Conservation (phyloP, 352 stramenopile species). For the Pythium angustatum region DNA sequence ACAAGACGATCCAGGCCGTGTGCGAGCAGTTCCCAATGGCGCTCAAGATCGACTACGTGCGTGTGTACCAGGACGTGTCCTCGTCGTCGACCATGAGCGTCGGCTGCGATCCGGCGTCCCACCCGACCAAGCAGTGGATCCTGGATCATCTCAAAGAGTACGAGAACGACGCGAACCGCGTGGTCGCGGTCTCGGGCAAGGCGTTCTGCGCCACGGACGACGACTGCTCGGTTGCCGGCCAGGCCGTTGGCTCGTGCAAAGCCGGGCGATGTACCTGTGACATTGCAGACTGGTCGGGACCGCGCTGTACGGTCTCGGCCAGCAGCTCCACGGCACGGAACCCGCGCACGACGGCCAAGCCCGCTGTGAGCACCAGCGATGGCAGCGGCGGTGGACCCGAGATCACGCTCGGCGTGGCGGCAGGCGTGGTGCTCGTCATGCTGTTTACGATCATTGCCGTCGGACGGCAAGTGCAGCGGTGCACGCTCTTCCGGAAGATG, state of each 20-base stretch:
- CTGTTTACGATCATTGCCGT: constrained; percentile 20
- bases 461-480: constrained; percentile 16
- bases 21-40: constrained; percentile 63
- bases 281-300: constrained; percentile 2
- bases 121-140: constrained; percentile 78
- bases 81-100: constrained; percentile 30
- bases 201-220: constrained; percentile 54
- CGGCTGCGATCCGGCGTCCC: constrained; percentile 55
- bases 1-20: constrained; percentile 55
- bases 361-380: neutral
- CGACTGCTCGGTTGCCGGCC: constrained; percentile 50
- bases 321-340: neutral
- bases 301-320: constrained; percentile 11
- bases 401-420: constrained; percentile 14
- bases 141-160: constrained; percentile 71
- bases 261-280: constrained; percentile 13
- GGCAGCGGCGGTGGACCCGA: neutral
- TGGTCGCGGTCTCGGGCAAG: constrained; percentile 47
- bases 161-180: constrained; percentile 56
- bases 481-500: constrained; percentile 16
- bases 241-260: constrained; percentile 4
- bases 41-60: constrained; percentile 76
- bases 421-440: constrained; percentile 9
- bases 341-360: neutral
- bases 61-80: constrained; percentile 63